Evolutionary conservation across 2,329 filamentous ascomycete species (phyloP).

Genomic region (Trichoderma sp.): DNA sequence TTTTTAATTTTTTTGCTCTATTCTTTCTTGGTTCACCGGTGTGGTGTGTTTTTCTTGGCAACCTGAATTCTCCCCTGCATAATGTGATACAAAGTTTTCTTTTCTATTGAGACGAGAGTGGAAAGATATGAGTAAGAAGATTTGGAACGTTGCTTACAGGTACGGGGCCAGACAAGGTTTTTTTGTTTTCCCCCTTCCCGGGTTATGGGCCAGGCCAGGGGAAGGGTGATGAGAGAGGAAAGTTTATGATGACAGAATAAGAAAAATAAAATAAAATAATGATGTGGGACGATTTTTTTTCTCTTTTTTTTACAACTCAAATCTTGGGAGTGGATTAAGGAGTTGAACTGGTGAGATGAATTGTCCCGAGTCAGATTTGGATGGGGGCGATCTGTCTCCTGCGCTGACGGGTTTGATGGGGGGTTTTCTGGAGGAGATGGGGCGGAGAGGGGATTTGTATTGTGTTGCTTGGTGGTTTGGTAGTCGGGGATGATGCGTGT

Average conservation of each 20-base stretch:
- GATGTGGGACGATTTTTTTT: background rate
- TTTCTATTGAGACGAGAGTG: background rate
- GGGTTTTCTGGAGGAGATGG: background rate
- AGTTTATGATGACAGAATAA: background rate
- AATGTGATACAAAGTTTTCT: background rate
- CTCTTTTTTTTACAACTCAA: background rate
- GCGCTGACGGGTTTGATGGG: background rate
- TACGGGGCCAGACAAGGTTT: background rate
- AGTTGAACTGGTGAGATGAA: background rate
- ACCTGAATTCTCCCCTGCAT: background rate
- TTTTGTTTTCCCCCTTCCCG: background rate
- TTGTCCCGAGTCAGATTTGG: background rate
- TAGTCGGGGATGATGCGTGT: background rate
- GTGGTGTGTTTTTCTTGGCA: background rate
- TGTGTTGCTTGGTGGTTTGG: background rate
- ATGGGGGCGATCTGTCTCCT: background rate
- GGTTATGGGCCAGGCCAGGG: background rate
- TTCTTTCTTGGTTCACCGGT: background rate
- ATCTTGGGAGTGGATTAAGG: background rate
- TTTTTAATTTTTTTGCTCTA: background rate
- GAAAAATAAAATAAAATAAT: background rate
- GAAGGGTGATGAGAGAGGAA: background rate
- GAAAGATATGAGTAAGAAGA: background rate
- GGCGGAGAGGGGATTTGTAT: background rate
- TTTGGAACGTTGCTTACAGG: conserved; percentile 3